Conservation (phyloP, 108 stramenopile genomes). For the Cyclotella sp. region DNA sequence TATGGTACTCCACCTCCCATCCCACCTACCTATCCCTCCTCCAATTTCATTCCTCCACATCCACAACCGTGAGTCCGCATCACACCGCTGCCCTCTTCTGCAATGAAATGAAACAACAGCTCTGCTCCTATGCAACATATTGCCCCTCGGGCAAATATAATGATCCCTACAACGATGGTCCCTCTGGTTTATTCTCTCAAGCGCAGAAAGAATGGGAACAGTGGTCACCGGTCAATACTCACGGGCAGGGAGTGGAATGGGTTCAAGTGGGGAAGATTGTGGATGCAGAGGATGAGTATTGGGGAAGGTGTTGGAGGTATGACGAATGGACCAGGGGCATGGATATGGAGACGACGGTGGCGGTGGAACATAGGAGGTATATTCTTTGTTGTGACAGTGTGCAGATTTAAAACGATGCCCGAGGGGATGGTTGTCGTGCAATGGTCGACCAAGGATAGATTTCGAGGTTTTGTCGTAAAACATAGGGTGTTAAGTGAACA, state of each 20-base stretch:
- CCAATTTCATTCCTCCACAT: background rate
- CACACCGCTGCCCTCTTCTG: constrained; percentile 5
- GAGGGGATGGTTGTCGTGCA: no score
- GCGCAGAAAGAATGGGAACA: constrained; percentile 15
- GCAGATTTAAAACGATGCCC: no score
- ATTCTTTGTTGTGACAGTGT: constrained; percentile 19
- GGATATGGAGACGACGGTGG: background rate
- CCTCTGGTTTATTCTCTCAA: background rate
- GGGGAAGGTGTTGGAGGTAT: constrained; percentile 20
- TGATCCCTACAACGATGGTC: constrained; percentile 8
- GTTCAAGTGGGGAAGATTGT: constrained; percentile 20
- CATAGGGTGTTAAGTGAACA: no score
- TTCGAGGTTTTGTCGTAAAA: no score
- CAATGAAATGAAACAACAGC: background rate
- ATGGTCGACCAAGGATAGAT: no score
- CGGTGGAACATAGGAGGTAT: constrained; percentile 4
- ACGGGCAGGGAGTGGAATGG: constrained; percentile 14
- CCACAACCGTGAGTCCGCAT: background rate
- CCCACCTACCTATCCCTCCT: constrained; percentile 4
- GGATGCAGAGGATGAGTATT: background rate
- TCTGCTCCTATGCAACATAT: constrained; percentile 17
- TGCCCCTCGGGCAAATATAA: constrained; percentile 3
- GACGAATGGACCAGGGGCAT: constrained; percentile 6
- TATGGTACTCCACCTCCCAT: constrained; percentile 28
- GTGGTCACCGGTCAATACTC: background rate